Base-by-base conservation (phyloP, 208 protist genomes). In the Crithidia sp. region DNA sequence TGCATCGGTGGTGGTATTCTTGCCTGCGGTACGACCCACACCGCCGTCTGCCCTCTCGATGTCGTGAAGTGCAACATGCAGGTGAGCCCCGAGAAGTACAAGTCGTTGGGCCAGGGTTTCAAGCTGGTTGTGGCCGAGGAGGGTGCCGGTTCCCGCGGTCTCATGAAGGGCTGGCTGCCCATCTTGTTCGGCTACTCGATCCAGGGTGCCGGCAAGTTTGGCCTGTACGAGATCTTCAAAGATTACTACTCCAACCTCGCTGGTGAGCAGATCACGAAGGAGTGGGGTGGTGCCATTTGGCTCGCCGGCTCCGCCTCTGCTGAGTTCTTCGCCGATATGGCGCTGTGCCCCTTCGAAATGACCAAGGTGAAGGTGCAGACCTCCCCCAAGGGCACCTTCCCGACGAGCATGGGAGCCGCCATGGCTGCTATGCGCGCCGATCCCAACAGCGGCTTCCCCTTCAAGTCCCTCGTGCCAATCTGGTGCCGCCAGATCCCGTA, bases 51-150 rank as follows among this genome's bases (percentile, higher is more conserved):
- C 75, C 97, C 97, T 2, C 85, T 99, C 65, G 98, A 99, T 77
- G 88, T 99, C 2, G 93, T 98, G 67, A 99, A 99, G 89, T 98
- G 94, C 77, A 97, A 95, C 80, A 98, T 98, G 80, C 97, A 99
- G 85, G 84, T 96, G 68, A 88, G 84, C 84, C 95, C 95, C 72
- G 86, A 87, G 50, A 84, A 95, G 81, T 98, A 93, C 86, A 94
- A 79, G 65, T 89, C 88, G 37, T 85, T 98, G 41, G 63, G 78
- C 64, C 71, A 82, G 53, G 90, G 91, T n/a, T 55, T 96, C 37
- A 79, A 81, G 58, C 45, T 89, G 39, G 83, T 98, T 43, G 14
- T 86, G 0, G 41, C 47, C 5, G 88, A 95, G 76, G 85, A 98
- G 66, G 89, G 90, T 43, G 64, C 56, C 13, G 95, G 96, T 45